phyloP scores from a whole-genome alignment of 306 rosid genomes.

The Canavalia gladiata region DNA sequence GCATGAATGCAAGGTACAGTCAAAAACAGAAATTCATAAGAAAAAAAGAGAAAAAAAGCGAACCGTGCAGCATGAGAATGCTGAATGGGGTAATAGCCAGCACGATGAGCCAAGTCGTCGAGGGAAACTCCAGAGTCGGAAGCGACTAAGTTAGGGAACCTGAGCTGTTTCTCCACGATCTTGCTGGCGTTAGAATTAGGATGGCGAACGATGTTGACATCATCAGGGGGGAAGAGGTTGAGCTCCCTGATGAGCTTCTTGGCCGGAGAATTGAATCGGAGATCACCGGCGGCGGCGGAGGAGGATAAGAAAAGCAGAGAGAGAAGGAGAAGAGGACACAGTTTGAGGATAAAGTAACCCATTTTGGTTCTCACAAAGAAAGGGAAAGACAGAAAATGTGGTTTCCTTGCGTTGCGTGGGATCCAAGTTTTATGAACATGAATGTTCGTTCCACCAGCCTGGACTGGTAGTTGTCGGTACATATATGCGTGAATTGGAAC shows the following conservation, averaged over 20 bases:
- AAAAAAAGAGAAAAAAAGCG: background rate
- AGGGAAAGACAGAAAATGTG: background rate
- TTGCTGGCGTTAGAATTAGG: constrained; percentile 37
- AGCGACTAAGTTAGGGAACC: constrained; percentile 62
- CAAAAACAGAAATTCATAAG: background rate
- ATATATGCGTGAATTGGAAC: no score
- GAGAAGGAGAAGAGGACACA: constrained; percentile 35
- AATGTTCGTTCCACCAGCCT: background rate
- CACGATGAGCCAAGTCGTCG: constrained; percentile 88
- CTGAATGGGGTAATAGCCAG: constrained; percentile 85
- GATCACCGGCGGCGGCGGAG: constrained; percentile 24
- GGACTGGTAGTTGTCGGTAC: background rate
- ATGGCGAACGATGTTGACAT: constrained; percentile 64
- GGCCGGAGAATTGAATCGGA: constrained; percentile 46
- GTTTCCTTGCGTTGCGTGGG: constrained; percentile 27
- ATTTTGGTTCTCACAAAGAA: constrained; percentile 40
- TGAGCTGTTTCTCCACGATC: constrained; percentile 77
- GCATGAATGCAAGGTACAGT: background rate
- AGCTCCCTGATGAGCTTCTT: constrained; percentile 68
- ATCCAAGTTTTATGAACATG: background rate
- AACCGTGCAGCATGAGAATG: constrained; percentile 89
- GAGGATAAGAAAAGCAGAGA: constrained; percentile 52
- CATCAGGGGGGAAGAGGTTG: constrained; percentile 73
- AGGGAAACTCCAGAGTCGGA: constrained; percentile 63
- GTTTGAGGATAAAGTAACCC: constrained; percentile 40